Conservation (phyloP, 2,329 filamentous ascomycete species). For the Venturia effusa region DNA sequence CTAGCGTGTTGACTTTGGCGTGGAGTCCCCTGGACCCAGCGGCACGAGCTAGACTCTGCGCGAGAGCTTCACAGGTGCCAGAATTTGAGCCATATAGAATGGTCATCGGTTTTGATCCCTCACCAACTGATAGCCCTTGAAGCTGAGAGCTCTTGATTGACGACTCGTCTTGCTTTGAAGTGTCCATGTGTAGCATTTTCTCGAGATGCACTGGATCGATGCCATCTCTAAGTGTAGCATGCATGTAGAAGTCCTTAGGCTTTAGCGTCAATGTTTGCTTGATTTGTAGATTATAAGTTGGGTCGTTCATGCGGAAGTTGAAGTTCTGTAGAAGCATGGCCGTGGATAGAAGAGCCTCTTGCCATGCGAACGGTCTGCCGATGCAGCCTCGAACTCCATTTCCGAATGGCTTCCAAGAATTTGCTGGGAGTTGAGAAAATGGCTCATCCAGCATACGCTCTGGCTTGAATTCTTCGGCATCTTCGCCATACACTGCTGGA, state of each 20-base stretch:
- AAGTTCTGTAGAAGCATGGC: conserved; percentile 36
- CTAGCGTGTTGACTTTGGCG: conserved; percentile 25
- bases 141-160: conserved; percentile 4
- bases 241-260: conserved; percentile 30
- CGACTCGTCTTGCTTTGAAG: not conserved
- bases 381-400: conserved; percentile 44
- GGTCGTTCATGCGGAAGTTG: conserved; percentile 32
- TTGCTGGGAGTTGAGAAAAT: conserved; percentile 27
- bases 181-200: conserved; percentile 5
- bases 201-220: conserved; percentile 20
- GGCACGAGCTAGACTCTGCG: conserved; percentile 25
- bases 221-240: conserved; percentile 23
- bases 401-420: conserved; percentile 43
- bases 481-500: conserved; percentile 32
- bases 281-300: conserved; percentile 32
- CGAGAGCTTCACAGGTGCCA: conserved; percentile 32
- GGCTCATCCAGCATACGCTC: conserved; percentile 37
- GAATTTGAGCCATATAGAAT: conserved; percentile 31
- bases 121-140: not conserved
- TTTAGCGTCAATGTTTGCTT: conserved; percentile 37
- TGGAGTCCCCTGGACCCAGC: conserved; percentile 26
- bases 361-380: conserved; percentile 44
- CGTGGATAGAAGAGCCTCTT: conserved; percentile 37
- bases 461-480: conserved; percentile 33
- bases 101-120: conserved; percentile 15